A percentile compares a stretch with the other conserved stretches of the same genome.
phyloP scores from a whole-genome alignment of 257 asterid species.

The Solanum ossicruentum region DNA sequence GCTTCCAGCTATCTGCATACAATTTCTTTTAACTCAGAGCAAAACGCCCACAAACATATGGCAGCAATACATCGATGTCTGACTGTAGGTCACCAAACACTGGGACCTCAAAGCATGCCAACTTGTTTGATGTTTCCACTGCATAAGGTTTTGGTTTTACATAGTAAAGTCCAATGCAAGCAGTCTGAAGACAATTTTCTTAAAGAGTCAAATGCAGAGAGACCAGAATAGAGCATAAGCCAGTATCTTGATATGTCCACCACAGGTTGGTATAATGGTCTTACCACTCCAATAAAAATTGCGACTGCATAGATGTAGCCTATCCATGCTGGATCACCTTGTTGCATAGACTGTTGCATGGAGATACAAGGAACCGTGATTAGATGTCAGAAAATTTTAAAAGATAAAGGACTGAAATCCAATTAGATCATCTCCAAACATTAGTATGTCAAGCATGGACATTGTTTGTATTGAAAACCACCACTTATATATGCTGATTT shows the following conservation, averaged over 20 bases:
- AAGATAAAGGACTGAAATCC: neutral
- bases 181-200: neutral
- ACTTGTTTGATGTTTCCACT: neutral
- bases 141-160: neutral
- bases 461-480: neutral
- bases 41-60: neutral
- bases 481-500: neutral
- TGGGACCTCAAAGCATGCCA: neutral
- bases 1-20: neutral
- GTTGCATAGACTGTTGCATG: conserved; percentile 79
- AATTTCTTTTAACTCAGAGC: neutral
- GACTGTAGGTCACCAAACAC: neutral
- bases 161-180: neutral
- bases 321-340: conserved; percentile 96
- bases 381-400: conserved; percentile 3
- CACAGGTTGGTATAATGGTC: conserved; percentile 9
- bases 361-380: neutral
- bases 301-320: conserved; percentile 87
- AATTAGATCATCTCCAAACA: neutral
- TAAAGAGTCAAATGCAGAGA: neutral
- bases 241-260: neutral
- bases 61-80: neutral
- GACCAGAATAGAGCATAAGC: neutral
- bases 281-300: conserved; percentile 93
- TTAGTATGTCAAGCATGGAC: neutral